Percentiles rank a stretch among this genome's conserved stretches.
Conservation (phyloP, 352 stramenopile genomes). For the Blastocystis hominis region DNA sequence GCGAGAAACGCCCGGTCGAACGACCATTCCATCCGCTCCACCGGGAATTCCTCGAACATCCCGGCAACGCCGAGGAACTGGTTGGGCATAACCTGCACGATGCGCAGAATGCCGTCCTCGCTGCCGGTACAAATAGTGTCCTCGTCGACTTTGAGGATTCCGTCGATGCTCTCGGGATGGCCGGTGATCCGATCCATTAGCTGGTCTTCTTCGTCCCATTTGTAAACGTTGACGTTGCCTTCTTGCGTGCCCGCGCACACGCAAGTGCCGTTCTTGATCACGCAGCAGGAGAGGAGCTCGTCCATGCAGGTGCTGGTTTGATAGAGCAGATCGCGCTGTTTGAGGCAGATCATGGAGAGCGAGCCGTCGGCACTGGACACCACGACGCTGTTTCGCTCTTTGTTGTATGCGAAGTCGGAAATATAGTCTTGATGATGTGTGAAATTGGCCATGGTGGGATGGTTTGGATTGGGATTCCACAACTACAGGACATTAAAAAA, state of each 20-base stretch:
- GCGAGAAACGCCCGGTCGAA: slow-evolving; percentile 29
- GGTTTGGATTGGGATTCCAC: slow-evolving; percentile 20
- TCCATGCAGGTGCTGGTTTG: slow-evolving; percentile 46
- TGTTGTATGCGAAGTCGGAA: slow-evolving; percentile 47
- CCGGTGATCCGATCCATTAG: slow-evolving; percentile 47
- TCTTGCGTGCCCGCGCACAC: slow-evolving; percentile 48
- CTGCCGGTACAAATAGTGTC: slow-evolving; percentile 50
- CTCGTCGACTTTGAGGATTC: slow-evolving; percentile 56
- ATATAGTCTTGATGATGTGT: slow-evolving; percentile 55
- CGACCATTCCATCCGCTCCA: slow-evolving; percentile 53
- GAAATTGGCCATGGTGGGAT: background rate
- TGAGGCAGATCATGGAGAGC: slow-evolving; percentile 24
- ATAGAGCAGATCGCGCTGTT: slow-evolving; percentile 31
- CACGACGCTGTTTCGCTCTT: background rate
- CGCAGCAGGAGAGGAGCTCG: slow-evolving; percentile 47
- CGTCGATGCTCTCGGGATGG: slow-evolving; percentile 56
- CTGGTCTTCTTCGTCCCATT: slow-evolving; percentile 32
- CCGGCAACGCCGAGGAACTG: slow-evolving; percentile 35
- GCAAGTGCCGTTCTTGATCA: slow-evolving; percentile 40
- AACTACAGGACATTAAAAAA: background rate
- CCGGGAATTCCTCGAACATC: slow-evolving; percentile 38
- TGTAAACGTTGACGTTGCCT: slow-evolving; percentile 39
- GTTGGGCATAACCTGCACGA: slow-evolving; percentile 41
- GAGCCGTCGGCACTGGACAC: slow-evolving; percentile 43
- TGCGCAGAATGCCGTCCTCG: slow-evolving; percentile 38